Evolutionary conservation across 441 rosid species (phyloP), one percentile per base, ranked within the genome.

Genomic region (Croton laevigatus): DNA sequence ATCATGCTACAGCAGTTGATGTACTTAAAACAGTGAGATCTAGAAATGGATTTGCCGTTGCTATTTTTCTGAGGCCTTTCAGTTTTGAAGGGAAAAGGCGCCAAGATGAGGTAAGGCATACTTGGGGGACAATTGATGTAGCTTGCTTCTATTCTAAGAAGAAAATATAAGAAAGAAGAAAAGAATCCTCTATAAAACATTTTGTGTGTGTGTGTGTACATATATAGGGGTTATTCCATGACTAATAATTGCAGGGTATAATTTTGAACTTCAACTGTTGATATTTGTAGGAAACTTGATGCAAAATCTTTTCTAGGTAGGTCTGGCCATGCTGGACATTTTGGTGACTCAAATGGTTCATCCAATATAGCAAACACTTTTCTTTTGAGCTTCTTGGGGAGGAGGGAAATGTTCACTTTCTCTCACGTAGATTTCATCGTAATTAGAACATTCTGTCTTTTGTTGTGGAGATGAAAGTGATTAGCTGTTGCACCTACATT

Each of bases 81-180:
- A 87, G 91, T 74, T 94, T 94, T 79, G 97, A 94, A 85, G 98
- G 97, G 63, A 84, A 82, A 76, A 89, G 87, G 79, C 94, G 97
- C 71, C 83, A 82, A 65, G 88, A 82, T 71, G 97, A 94, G 98
- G 98, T 94, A 74, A 58, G 37, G 20, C 68, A 69, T 63, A 71
- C 46, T 59, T 42, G 38, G 61, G 19, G 14, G 59, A n/a, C 53
- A 68, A 66, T 46, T 61, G 38, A 23, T 62, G 40, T 59, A 16
- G 20, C 44, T 68, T 66, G 73, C 55, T 62, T 68, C 59, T 38
- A 54, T 51, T 17, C 17, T 32, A 48, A 27, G n/a, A 32, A 58
- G 13, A 40, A 40, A 23, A 36, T 9, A 12, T 27, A 51, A n/a
- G 17, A 48, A 34, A 9, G 12, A 52, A 6, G 10, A 40, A 40